These are phyloP conservation scores for Handroanthus guayacan DNA, from an alignment of 257 asterid genomes.

Conservation along the genomic window DNA sequence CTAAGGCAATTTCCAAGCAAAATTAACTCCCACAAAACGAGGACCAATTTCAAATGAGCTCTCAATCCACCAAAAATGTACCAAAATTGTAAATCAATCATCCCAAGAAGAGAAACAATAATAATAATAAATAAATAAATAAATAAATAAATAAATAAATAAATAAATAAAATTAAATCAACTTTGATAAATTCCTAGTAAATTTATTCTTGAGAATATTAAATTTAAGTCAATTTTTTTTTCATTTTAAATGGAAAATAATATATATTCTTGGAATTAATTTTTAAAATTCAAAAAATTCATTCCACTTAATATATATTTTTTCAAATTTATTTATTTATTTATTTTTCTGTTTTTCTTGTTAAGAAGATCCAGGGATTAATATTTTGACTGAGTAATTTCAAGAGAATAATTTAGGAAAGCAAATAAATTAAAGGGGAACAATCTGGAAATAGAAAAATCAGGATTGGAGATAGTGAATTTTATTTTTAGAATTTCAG, in stretches of 20 bases:
- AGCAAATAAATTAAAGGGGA: slow-evolving; percentile 3
- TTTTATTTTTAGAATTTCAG: slow-evolving; percentile 37
- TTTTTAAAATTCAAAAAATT: background rate
- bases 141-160: no score
- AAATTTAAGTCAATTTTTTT: background rate
- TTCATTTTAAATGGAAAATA: background rate
- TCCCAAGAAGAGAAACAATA: background rate
- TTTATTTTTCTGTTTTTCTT: slow-evolving; percentile 20
- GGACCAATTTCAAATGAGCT: slow-evolving; percentile 14
- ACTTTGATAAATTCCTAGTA: background rate
- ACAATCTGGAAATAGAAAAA: slow-evolving; percentile 38
- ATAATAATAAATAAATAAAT: background rate
- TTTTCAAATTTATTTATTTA: background rate
- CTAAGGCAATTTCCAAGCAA: slow-evolving; percentile 22
- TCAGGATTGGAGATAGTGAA: slow-evolving; percentile 42
- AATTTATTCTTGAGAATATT: background rate
- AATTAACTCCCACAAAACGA: slow-evolving; percentile 29
- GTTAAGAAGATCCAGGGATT: slow-evolving; percentile 38
- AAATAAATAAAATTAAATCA: no score
- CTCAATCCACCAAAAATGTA: slow-evolving; percentile 24
- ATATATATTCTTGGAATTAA: background rate
- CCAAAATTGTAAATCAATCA: slow-evolving; percentile 12
- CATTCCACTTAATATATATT: background rate
- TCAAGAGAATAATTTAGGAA: slow-evolving; percentile 26
- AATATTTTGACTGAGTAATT: slow-evolving; percentile 34